Conservation (phyloP, 148 eudicot genomes). For the Camellia japonica region DNA sequence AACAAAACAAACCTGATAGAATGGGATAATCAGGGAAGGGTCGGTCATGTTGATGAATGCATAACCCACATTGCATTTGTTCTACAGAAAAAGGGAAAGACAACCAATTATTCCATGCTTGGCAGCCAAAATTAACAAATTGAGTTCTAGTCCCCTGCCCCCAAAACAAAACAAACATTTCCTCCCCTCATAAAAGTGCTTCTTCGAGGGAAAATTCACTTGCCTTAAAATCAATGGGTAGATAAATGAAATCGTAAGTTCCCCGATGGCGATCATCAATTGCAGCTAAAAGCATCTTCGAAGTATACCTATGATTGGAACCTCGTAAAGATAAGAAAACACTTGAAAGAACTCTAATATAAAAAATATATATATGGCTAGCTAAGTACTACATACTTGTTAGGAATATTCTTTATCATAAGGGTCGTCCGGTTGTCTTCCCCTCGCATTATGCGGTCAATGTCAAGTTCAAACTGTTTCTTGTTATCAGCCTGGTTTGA, state of each 20-base stretch:
- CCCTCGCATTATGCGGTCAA: slow-evolving; percentile 67
- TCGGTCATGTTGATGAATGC: slow-evolving; percentile 89
- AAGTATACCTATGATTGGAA: slow-evolving; percentile 62
- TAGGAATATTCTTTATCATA: slow-evolving; percentile 93
- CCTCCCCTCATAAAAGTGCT: neutral
- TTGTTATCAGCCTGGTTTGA: slow-evolving; percentile 61
- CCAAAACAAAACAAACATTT: neutral
- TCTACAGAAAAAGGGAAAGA: slow-evolving; percentile 45
- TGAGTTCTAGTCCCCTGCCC: neutral
- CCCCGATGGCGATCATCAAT: slow-evolving; percentile 87
- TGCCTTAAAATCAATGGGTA: slow-evolving; percentile 92
- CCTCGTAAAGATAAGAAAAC: neutral
- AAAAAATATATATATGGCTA: slow-evolving; percentile 9
- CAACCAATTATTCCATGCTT: slow-evolving; percentile 7
- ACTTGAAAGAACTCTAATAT: slow-evolving; percentile 5
- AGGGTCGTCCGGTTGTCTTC: slow-evolving; percentile 85
- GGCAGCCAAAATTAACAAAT: neutral
- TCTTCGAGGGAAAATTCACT: slow-evolving; percentile 24
- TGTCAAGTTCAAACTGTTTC: slow-evolving; percentile 82
- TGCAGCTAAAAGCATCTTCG: slow-evolving; percentile 92
- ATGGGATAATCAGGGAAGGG: slow-evolving; percentile 64
- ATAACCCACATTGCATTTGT: slow-evolving; percentile 94
- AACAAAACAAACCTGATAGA: slow-evolving; percentile 54
- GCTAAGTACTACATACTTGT: slow-evolving; percentile 61
- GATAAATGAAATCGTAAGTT: slow-evolving; percentile 82